Evolutionary conservation across 352 stramenopile species (phyloP).

Genomic region (Phytophthora crassamura): DNA sequence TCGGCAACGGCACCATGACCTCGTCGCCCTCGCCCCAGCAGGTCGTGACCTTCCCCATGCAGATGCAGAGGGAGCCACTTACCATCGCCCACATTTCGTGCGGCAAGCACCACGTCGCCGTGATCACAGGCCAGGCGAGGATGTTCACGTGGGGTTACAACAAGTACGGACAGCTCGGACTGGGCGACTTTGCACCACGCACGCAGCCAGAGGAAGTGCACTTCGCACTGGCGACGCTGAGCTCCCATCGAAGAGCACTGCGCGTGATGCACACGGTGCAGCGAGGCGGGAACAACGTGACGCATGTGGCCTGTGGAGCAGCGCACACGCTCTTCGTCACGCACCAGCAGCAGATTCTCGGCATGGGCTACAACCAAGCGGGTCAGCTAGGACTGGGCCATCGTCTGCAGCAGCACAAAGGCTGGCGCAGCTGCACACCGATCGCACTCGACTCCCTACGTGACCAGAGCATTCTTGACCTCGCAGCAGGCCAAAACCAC

Average conservation of each 20-base stretch:
- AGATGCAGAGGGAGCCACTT: slow-evolving; percentile 47
- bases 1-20: slow-evolving; percentile 58
- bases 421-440: slow-evolving; percentile 75
- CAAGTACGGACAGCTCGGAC: slow-evolving; percentile 75
- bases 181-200: slow-evolving; percentile 58
- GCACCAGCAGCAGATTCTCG: slow-evolving; percentile 77
- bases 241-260: slow-evolving; percentile 56
- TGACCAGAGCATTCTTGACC: slow-evolving; percentile 69
- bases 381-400: slow-evolving; percentile 76
- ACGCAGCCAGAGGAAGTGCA: slow-evolving; percentile 59
- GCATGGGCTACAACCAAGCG: slow-evolving; percentile 84
- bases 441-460: slow-evolving; percentile 54
- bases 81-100: slow-evolving; percentile 61
- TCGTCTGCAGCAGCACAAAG: slow-evolving; percentile 60
- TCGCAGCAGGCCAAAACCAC: slow-evolving; percentile 78
- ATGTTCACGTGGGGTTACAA: slow-evolving; percentile 84
- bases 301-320: slow-evolving; percentile 67
- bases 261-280: slow-evolving; percentile 70
- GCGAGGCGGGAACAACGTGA: slow-evolving; percentile 61
- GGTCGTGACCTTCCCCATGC: slow-evolving; percentile 41
- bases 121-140: slow-evolving; percentile 62
- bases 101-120: slow-evolving; percentile 74
- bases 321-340: slow-evolving; percentile 80
- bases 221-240: slow-evolving; percentile 52
- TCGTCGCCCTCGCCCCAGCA: slow-evolving; percentile 47